These are phyloP conservation scores for Elongisporangium undulatum DNA, from an alignment of 352 stramenopile species.

Conservation along the genomic window DNA sequence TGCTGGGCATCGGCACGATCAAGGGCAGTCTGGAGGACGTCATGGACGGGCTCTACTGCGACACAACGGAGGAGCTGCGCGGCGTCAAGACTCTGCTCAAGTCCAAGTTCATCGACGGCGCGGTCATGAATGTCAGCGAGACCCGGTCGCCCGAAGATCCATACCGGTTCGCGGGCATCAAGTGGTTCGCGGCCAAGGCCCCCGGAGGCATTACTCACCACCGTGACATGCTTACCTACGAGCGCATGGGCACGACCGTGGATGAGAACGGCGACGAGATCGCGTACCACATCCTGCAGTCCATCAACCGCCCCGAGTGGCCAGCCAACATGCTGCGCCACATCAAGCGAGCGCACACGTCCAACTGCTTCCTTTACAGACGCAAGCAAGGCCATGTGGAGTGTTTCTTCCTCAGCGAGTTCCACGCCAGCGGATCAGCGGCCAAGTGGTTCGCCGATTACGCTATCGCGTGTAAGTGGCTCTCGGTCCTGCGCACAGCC, in stretches of 20 bases:
- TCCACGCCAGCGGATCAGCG: conserved; percentile 36
- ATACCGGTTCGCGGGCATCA: conserved; percentile 38
- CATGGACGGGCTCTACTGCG: conserved; percentile 34
- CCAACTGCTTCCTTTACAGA: conserved; percentile 36
- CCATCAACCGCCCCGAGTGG: conserved; percentile 25
- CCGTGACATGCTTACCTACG: conserved; percentile 43
- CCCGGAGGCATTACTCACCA: conserved; percentile 23
- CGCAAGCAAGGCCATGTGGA: conserved; percentile 22
- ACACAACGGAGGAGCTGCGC: conserved; percentile 37
- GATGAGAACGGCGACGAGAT: conserved; percentile 27
- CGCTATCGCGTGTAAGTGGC: conserved; percentile 25
- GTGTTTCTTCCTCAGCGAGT: conserved; percentile 34
- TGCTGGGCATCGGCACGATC: conserved; percentile 28
- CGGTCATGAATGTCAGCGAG: conserved; percentile 29
- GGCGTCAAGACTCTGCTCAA: conserved; percentile 31
- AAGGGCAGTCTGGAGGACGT: conserved; percentile 37
- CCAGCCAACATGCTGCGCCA: conserved; percentile 18
- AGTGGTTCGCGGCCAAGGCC: conserved; percentile 28
- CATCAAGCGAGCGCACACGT: conserved; percentile 20
- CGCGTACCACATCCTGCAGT: conserved; percentile 42
- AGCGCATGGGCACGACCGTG: conserved; percentile 34
- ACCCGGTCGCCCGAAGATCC: conserved; percentile 21
- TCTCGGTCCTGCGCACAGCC: conserved; percentile 29
- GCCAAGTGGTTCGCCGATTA: conserved; percentile 36
- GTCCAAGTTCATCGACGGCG: conserved; percentile 23